Conservation (phyloP, 2,329 filamentous ascomycete genomes). For the Coniochaeta sp. region DNA sequence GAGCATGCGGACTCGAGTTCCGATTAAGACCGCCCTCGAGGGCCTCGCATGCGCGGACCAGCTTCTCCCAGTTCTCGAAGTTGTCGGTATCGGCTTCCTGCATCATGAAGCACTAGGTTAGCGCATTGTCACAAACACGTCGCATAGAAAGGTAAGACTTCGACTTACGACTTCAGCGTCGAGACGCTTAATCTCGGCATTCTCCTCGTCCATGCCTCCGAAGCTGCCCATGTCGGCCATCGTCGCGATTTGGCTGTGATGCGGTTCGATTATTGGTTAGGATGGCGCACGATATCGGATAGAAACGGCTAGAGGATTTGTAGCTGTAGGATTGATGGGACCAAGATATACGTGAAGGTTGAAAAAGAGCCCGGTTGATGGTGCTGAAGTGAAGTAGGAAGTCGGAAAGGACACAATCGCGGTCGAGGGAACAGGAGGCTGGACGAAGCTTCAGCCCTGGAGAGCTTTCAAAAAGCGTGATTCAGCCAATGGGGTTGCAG, state of each 20-base stretch:
- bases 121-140: constrained; percentile 8
- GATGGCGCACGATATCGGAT: not conserved
- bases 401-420: not conserved
- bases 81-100: constrained; percentile 72
- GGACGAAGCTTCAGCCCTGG: not conserved
- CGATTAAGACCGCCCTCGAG: constrained; percentile 92
- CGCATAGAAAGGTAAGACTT: not conserved
- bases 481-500: not conserved
- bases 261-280: not conserved
- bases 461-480: not conserved
- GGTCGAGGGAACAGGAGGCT: constrained; percentile 1
- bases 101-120: constrained; percentile 13
- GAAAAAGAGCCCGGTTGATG: not conserved
- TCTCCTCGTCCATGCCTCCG: constrained; percentile 73
- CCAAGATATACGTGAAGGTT: not conserved
- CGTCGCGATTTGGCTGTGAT: constrained; percentile 12
- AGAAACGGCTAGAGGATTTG: not conserved
- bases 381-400: not conserved
- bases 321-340: too few species aligned
- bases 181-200: constrained; percentile 72
- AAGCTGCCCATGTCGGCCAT: constrained; percentile 69
- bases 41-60: constrained; percentile 73
- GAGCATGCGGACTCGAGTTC: constrained; percentile 91
- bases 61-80: constrained; percentile 91
- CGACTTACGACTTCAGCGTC: constrained; percentile 67